Percentiles rank a stretch among this genome's conserved stretches.
Conservation (phyloP, 495 filamentous ascomycete genomes). For the Lichina pygmaea region DNA sequence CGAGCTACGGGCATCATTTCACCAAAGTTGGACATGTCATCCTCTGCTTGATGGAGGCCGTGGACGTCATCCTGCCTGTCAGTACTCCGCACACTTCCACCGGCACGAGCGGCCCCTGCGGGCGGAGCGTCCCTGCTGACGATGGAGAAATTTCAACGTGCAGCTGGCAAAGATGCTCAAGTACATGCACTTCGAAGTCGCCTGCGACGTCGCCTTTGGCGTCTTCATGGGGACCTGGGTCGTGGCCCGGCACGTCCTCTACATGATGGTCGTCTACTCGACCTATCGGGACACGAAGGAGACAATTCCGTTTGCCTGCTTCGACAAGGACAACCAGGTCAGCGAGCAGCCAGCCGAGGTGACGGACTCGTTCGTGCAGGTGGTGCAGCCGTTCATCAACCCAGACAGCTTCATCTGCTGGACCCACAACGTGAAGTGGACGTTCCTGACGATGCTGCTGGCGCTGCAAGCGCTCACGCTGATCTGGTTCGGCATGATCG, state of each 20-base stretch:
- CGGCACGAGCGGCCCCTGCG: no score
- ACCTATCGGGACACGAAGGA: constrained; percentile 42
- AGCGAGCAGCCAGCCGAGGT: background rate
- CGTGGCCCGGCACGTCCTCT: constrained; percentile 55
- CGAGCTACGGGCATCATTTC: constrained; percentile 59
- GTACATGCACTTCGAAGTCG: constrained; percentile 45
- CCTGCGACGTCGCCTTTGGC: constrained; percentile 68
- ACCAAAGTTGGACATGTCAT: constrained; percentile 75
- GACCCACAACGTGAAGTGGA: constrained; percentile 38
- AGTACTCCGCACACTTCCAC: constrained; percentile 9
- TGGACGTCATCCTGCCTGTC: constrained; percentile 72
- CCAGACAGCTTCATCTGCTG: constrained; percentile 50
- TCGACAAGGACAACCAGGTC: constrained; percentile 9
- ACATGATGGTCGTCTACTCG: constrained; percentile 50
- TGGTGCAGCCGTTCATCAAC: constrained; percentile 37
- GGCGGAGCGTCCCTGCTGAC: constrained; percentile 1
- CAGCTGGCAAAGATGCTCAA: constrained; percentile 88
- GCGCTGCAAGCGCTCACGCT: constrained; percentile 56
- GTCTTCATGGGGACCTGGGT: constrained; percentile 76
- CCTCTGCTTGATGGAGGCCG: constrained; percentile 76
- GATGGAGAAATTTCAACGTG: background rate
- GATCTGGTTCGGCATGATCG: constrained; percentile 76
- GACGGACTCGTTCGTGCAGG: background rate
- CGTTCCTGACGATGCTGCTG: constrained; percentile 50
- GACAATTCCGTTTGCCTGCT: constrained; percentile 43